Evolutionary conservation across 148 eudicot genomes (phyloP).

Genomic region (Vaccinium macrocarpon): DNA sequence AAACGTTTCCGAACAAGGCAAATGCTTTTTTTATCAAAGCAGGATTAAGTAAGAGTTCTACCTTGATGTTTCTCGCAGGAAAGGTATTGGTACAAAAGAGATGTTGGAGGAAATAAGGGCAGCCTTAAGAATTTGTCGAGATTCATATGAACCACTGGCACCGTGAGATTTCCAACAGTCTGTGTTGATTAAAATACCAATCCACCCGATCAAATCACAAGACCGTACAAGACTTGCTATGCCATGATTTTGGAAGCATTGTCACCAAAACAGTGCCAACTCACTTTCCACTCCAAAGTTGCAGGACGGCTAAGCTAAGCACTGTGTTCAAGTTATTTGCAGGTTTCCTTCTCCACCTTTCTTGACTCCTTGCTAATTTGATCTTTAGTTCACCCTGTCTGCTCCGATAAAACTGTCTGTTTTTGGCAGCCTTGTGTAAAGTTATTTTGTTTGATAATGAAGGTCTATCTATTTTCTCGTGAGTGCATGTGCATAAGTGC

Average conservation of each 20-base stretch:
- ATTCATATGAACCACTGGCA: slow-evolving; percentile 19
- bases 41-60: neutral
- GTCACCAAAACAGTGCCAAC: neutral
- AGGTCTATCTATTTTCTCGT: neutral
- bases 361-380: slow-evolving; percentile 15
- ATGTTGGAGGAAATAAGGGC: slow-evolving; percentile 73
- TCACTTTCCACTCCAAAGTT: neutral
- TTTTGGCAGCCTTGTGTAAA: neutral
- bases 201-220: neutral
- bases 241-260: neutral
- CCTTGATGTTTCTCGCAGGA: slow-evolving; percentile 42
- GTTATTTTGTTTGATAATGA: neutral
- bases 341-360: neutral
- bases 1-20: no score
- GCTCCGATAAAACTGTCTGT: neutral
- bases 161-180: neutral
- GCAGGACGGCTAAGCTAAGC: neutral
- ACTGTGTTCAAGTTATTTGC: neutral
- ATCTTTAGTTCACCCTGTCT: neutral
- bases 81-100: slow-evolving; percentile 54
- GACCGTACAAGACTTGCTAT: neutral
- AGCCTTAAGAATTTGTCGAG: slow-evolving; percentile 59
- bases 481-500: neutral
- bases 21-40: slow-evolving; percentile 5
- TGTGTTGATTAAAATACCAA: neutral